Conservation (phyloP, 306 rosid species). For the cucumber (Cucumis sativus) region DNA sequence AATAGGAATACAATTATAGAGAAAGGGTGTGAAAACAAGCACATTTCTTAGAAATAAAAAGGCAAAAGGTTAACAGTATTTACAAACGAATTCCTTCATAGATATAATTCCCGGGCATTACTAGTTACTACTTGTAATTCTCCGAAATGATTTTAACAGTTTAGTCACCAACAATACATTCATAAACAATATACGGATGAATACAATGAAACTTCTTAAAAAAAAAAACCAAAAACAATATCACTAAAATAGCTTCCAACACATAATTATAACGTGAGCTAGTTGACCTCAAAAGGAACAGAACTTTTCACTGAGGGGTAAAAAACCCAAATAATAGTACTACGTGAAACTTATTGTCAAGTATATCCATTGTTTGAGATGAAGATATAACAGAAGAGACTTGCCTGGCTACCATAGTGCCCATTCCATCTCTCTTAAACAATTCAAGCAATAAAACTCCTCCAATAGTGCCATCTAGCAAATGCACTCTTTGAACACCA, state of each 20-base stretch:
- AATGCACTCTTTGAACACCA: slow-evolving; percentile 97
- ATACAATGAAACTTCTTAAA: background rate
- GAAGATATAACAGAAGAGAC: background rate
- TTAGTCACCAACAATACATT: background rate
- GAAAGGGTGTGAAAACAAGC: no score
- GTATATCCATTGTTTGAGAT: background rate
- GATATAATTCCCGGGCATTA: background rate
- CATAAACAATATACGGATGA: background rate
- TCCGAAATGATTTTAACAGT: background rate
- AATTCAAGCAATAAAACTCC: slow-evolving; percentile 91
- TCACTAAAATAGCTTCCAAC: background rate
- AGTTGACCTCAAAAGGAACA: background rate
- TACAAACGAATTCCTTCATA: background rate
- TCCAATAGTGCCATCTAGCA: slow-evolving; percentile 84
- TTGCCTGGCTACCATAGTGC: slow-evolving; percentile 98
- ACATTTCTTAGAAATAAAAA: no score
- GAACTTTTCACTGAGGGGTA: background rate
- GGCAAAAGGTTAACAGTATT: background rate
- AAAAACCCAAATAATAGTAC: background rate
- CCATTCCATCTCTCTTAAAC: slow-evolving; percentile 96
- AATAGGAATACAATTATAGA: no score
- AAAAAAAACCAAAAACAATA: background rate
- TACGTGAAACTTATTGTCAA: background rate
- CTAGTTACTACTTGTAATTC: background rate
- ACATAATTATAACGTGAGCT: background rate